Base-by-base conservation (phyloP, 768 basidiomycete genomes). In the Dioszegia hungarica region DNA sequence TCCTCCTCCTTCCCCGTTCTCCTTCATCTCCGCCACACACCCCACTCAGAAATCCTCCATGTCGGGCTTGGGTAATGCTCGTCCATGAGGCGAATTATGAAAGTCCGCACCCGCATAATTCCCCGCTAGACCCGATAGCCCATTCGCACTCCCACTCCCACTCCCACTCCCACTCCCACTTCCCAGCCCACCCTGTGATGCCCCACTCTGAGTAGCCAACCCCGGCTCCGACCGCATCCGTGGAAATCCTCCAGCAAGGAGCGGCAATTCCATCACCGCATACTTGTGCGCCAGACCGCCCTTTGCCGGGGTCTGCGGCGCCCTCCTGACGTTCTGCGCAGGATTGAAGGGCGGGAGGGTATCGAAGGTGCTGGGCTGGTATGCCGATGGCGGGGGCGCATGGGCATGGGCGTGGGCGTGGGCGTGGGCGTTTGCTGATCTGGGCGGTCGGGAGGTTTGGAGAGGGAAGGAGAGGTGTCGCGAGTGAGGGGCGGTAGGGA, bases 31-130 rank as follows among this genome's bases (percentile, higher is more conserved):
- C 31, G 15, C 31, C 5, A 10, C 28, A 36, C 36, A 10, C 11
- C 14, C 41, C 20, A 24, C 34, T 43, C 53, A 72, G 31, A 68
- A 72, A 56, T 72, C 70, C 17, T 67, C 63, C 27, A 69, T 48
- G 46, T 72, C 67, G 28, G 70, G 70, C 49, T 67, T 67, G 8
- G 67, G 60, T 29, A 72, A 45, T 8, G 55, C 58, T 15, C 54
- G 41, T 24, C 63, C 67, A 31, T 59, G 57, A 44, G 70, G 70
- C 2, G 67, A 67, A 51, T 69, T 69, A 43, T 72, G 70, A 46
- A 69, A 69, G 0, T 63, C 65, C 43, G 70, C 67, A 8, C 67
- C 67, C 15, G 70, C 70, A 41, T 72, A 72, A 49, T 61, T 63
- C n/a, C 59, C 22, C 20, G 17, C 31, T 24, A 2, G 17, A n/a